A percentile compares a stretch with the other conserved stretches of the same genome.
These are phyloP conservation scores for Colletotrichum nymphaeae DNA, from an alignment of 2,329 filamentous ascomycete genomes.

Conservation along the genomic window DNA sequence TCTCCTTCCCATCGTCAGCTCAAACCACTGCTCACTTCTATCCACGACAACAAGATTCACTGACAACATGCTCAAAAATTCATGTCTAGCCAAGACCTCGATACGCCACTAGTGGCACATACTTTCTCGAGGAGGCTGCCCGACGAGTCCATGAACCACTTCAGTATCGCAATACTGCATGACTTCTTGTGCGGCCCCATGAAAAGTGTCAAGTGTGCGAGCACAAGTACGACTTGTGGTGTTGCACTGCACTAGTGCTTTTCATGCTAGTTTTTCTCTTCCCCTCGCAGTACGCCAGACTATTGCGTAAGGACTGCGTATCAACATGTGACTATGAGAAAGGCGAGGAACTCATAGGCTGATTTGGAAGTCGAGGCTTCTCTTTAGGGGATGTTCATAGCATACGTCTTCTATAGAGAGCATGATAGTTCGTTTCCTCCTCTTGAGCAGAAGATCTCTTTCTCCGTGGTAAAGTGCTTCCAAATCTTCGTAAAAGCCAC, in stretches of 20 bases:
- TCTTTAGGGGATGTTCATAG: too few relatives aligned
- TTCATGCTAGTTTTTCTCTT: not conserved
- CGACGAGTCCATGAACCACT: not conserved
- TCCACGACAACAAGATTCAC: not conserved
- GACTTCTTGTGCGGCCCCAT: not conserved
- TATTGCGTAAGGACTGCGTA: not conserved
- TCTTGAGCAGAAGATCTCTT: not conserved
- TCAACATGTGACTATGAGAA: not conserved
- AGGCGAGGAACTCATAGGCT: not conserved
- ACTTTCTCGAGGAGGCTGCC: not conserved
- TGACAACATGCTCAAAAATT: not conserved
- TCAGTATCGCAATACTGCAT: not conserved
- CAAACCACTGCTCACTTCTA: not conserved
- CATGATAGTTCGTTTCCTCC: not conserved
- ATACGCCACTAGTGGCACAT: slow-evolving; percentile 16
- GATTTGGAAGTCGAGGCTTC: not conserved
- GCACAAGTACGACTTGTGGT: not conserved
- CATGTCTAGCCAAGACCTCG: not conserved
- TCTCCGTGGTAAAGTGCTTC: not conserved
- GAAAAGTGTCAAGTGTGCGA: not conserved
- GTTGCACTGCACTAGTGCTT: not conserved
- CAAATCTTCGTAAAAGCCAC: not conserved
- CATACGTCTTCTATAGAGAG: too few relatives aligned
- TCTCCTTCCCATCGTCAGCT: not conserved
- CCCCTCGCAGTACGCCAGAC: not conserved